Percentiles rank a stretch among this genome's conserved stretches.
Evolutionary conservation across 108 stramenopile species (phyloP).

Genomic region (Cyclotella cryptica): DNA sequence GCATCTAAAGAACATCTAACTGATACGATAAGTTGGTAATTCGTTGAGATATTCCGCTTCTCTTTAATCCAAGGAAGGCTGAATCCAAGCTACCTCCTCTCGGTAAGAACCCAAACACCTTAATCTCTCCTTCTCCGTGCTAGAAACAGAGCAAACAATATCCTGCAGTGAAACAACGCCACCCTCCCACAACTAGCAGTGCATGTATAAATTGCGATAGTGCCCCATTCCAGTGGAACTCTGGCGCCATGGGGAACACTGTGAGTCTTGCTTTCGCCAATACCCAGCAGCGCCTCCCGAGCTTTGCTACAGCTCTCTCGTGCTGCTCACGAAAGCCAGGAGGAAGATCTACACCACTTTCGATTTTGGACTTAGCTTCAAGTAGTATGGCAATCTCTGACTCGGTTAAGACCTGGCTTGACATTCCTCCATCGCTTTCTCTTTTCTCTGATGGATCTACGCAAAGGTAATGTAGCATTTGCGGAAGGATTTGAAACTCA

Average conservation of each 20-base stretch:
- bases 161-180: constrained; percentile 14
- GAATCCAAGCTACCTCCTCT: constrained; percentile 87
- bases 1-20: too few relatives aligned
- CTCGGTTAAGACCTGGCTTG: constrained; percentile 42
- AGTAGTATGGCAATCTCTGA: constrained; percentile 58
- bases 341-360: constrained; percentile 63
- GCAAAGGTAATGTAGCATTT: constrained; percentile 82
- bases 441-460: constrained; percentile 17
- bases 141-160: background rate
- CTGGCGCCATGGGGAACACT: constrained; percentile 22
- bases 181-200: constrained; percentile 77
- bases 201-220: constrained; percentile 82
- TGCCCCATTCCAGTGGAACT: constrained; percentile 77
- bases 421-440: background rate
- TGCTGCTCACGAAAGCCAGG: constrained; percentile 70
- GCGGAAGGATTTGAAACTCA: constrained; percentile 90
- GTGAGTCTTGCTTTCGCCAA: constrained; percentile 31
- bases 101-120: constrained; percentile 66
- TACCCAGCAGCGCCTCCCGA: constrained; percentile 28
- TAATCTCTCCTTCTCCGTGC: constrained; percentile 3
- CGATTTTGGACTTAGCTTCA: constrained; percentile 52
- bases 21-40: too few relatives aligned
- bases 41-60: too few relatives aligned
- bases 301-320: constrained; percentile 62
- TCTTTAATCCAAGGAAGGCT: constrained; percentile 74